These are phyloP conservation scores for Artemisia argyi DNA, from an alignment of 129 eudicot genomes.

Conservation along the genomic window DNA sequence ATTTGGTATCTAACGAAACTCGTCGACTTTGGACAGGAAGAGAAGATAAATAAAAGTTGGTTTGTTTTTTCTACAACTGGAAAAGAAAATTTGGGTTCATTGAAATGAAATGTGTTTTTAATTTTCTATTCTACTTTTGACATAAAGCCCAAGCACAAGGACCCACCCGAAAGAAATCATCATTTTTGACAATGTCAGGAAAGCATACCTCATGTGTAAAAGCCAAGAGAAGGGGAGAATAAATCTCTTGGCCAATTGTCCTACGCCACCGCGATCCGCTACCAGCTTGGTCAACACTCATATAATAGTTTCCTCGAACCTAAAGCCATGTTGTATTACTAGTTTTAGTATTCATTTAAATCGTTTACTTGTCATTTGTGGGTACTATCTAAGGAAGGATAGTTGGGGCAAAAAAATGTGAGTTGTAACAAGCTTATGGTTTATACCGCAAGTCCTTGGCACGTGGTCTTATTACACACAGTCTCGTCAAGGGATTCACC, in stretches of 20 bases:
- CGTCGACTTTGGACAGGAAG: too few species aligned
- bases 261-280: slow-evolving; percentile 87
- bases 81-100: too few species aligned
- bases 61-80: too few species aligned
- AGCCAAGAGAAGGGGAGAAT: slow-evolving; percentile 84
- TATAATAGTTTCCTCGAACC: slow-evolving; percentile 81
- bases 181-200: background rate
- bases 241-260: slow-evolving; percentile 80
- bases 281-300: slow-evolving; percentile 55
- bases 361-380: background rate
- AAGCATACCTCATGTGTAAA: slow-evolving; percentile 77
- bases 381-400: background rate
- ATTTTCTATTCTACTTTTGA: too few species aligned
- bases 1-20: background rate
- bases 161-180: background rate
- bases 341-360: slow-evolving; percentile 4
- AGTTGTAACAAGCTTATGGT: background rate
- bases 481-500: slow-evolving; percentile 82
- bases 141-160: background rate
- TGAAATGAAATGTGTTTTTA: too few species aligned
- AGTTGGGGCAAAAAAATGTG: background rate
- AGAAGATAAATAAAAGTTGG: too few species aligned
- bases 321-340: slow-evolving; percentile 28
- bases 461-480: slow-evolving; percentile 54
- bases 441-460: slow-evolving; percentile 82